A percentile compares a stretch with the other conserved stretches of the same genome.
These are phyloP conservation scores for Karstenula rhodostoma DNA, from an alignment of 2,329 filamentous ascomycete genomes.

Conservation along the genomic window DNA sequence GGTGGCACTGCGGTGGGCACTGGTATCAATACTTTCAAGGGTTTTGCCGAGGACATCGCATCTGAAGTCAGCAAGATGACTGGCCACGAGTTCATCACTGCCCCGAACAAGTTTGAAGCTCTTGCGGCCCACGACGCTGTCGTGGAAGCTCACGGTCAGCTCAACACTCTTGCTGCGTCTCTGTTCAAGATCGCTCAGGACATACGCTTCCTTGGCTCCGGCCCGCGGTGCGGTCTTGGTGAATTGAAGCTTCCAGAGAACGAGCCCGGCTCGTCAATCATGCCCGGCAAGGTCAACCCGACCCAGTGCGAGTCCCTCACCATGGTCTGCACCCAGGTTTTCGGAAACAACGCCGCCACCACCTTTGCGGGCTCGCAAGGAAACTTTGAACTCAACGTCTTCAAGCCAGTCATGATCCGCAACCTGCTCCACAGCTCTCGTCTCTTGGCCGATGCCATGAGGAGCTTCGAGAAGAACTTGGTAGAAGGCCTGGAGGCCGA, in stretches of 20 bases:
- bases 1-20: conserved; percentile 97
- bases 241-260: conserved; percentile 96
- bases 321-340: conserved; percentile 97
- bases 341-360: conserved; percentile 93
- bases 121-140: conserved; percentile 95
- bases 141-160: conserved; percentile 89
- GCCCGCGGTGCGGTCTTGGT: conserved; percentile 92
- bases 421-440: conserved; percentile 93
- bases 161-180: conserved; percentile 91
- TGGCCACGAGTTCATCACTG: conserved; percentile 91
- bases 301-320: conserved; percentile 98
- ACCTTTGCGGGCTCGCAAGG: conserved; percentile 97
- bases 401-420: conserved; percentile 95
- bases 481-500: conserved; percentile 89
- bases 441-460: conserved; percentile 90
- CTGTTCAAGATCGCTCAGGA: conserved; percentile 99
- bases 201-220: conserved; percentile 94
- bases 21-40: conserved; percentile 95
- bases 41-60: conserved; percentile 93
- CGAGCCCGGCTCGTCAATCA: conserved; percentile 96
- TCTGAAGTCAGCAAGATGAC: conserved; percentile 92
- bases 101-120: conserved; percentile 98
- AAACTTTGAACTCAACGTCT: conserved; percentile 98
- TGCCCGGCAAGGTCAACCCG: conserved; percentile 99
- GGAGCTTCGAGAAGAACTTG: conserved; percentile 92